Evolutionary conservation across 2,329 filamentous ascomycete species (phyloP), one percentile per base, ranked within the genome.

Genomic region (Sclerotiophoma versabilis): DNA sequence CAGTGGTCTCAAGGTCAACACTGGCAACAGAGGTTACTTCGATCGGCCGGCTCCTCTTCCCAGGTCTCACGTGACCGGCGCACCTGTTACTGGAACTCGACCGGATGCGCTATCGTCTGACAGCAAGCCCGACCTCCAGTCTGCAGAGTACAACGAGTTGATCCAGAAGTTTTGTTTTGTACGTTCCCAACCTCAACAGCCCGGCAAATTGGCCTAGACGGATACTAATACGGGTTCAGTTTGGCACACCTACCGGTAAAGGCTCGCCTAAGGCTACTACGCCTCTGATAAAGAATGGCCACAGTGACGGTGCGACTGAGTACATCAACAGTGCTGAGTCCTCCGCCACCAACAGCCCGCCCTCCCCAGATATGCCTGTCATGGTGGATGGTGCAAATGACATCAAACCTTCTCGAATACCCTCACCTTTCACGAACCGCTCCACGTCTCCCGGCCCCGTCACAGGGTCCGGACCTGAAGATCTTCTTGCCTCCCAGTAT

Each of bases 161-260:
- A 90, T 99, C 76, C 93, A 96, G 82, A 97, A 96, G 82, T 99
- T 96, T 83, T 99, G 95, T 84, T 99, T 98, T 86, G 93, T 97
- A 93, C 87, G 93, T 96, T 84, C 84, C 69, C 67, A 69, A 71
- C 71, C 63, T 72, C 67, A 69, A 66, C 73, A 65, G 63, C 60
- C 66, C 60, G 59, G 59, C 60, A 70, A 66, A 64, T 64, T 63
- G 64, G 69, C 65, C 65, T 71, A 66, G 65, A 64, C 68, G 70
- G 69, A 69, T 69, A 70, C 73, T 77, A 75, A 79, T 73, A 64
- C 54, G 69, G 64, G 64, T 68, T 62, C 71, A 83, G 81, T 83
- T 80, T 75, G 81, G 81, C 52, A 81, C 80, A 47, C 69, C 71
- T 49, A 70, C 69, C 54, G 72, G 76, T 29, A 79, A 79, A 67